Evolutionary conservation across 2,329 filamentous ascomycete genomes (phyloP), one percentile per base, ranked within the genome.

Genomic region (Helotiales sp.): DNA sequence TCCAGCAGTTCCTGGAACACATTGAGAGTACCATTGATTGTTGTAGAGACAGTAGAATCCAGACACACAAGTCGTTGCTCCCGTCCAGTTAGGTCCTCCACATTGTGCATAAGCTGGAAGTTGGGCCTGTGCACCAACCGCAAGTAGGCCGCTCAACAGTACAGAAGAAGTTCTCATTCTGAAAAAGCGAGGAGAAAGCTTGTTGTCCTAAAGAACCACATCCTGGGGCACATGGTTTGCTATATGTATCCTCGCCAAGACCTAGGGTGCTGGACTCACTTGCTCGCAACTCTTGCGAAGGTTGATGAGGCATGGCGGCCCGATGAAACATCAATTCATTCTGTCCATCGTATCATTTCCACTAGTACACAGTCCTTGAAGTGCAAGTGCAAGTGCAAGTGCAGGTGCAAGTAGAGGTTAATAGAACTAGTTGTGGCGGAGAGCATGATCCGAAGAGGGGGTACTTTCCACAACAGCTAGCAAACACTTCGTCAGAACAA

Each of bases 81-180:
- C 77, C 17, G 68, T 73, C 62, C 65, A 79, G 24, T 68, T 72
- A 61, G 61, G 73, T 43, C 77, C 78, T 43, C 77, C 78, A 68
- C 77, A 79, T 66, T 79, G 77, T 13, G 63, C 69, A 52, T 72
- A 79, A 2, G 64, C 66, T 17, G n/a, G 50, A 32, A 50, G 43
- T 24, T 65, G 63, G 20, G 66, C 66, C 11, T 61, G 45, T 34
- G 58, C 63, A 22, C 45, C 60, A 13, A 34, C 32, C 22, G 63
- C 67, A 8, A 66, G 49, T 10, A 68, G 34, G 32, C 30, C 32
- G 30, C 32, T 59, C 10, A 43, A 13, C 10, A 61, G 34, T 1
- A 58, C 17, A 1, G 26, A 40, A 50, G 64, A 49, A 24, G 28
- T 20, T 37, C 40, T 62, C 64, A 62, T 66, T 50, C 34, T 61